Evolutionary conservation across 2,329 filamentous ascomycete species (phyloP), one percentile per base, ranked within the genome.

Genomic region (Keithomyces neogunnii): DNA sequence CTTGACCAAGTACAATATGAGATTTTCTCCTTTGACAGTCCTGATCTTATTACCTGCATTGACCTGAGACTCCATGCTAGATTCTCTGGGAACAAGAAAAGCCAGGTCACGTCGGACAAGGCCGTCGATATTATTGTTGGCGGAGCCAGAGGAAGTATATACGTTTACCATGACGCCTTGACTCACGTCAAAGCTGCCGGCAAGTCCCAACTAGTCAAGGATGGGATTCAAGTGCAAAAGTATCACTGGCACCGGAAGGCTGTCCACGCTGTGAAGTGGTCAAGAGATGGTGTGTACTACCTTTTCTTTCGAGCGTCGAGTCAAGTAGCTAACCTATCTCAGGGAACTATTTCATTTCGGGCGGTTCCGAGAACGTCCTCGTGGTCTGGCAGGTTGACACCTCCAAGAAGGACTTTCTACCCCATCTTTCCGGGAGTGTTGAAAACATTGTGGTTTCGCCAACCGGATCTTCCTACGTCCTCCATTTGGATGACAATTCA

Each of bases 351-450:
- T 71, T 99, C 53, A 85, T 99, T 49, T 97, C 93, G 51, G 93
- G 93, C 63, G 93, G 93, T 33, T 82, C 84, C 28, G 93, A 99
- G 69, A 91, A 89, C 6, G 87, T 89, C 26, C 75, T 99, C 42
- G 88, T 96, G 7, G 73, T 96, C 33, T 97, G 91, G 91, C 93
- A 99, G 69, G 75, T 96, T 52, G 88, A 95, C 58, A 96, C 92
- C 0, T 84, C 84, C 56, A 85, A 85, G 64, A 83, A 82, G 61
- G 86, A 93, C 63, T 89, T 85, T 62, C 73, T 99, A 31, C 93
- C 93, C n/a, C 90, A 97, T 76, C 76, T 99, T 52, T 86, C 88
- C 29, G 88, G 89, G 5, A 82, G 84, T 30, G 87, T 99, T 36
- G 86, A 93, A 64, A 89, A 87, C 59, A 80, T 99, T 43, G 84